Conservation (phyloP, 192 early-diverging fungal genomes). For the Backusella liffmaniae region DNA sequence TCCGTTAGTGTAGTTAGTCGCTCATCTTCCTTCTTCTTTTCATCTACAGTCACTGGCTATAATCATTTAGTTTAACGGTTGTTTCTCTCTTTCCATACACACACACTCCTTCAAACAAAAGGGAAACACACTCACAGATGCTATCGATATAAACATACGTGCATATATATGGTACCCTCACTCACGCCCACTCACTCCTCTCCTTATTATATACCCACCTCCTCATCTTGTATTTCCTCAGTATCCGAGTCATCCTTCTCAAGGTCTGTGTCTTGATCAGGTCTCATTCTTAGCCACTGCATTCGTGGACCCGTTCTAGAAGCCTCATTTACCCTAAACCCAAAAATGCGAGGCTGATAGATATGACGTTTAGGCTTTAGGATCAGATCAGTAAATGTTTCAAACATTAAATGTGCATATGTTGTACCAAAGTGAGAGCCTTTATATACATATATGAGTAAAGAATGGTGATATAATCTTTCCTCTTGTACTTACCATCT, state of each 20-base stretch:
- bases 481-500: conserved; percentile 51
- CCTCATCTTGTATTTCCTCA: neutral
- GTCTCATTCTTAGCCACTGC: conserved; percentile 82
- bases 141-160: neutral
- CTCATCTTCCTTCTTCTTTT: conserved; percentile 16
- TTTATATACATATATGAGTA: neutral
- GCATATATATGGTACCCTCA: neutral
- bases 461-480: neutral
- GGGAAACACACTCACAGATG: neutral
- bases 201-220: neutral
- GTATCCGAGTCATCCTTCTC: conserved; percentile 13
- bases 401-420: conserved; percentile 88
- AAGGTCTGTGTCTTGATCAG: conserved; percentile 13
- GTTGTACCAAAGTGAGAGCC: conserved; percentile 97
- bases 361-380: conserved; percentile 60
- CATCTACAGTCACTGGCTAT: conserved; percentile 5
- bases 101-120: neutral
- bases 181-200: neutral
- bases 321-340: conserved; percentile 83
- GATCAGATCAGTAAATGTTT: conserved; percentile 79
- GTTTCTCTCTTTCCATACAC: neutral
- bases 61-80: neutral
- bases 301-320: conserved; percentile 80
- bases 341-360: conserved; percentile 88
- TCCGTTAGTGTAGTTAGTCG: conserved; percentile 4